Base-by-base conservation (phyloP, 306 rosid species). In the Morella rubra region DNA sequence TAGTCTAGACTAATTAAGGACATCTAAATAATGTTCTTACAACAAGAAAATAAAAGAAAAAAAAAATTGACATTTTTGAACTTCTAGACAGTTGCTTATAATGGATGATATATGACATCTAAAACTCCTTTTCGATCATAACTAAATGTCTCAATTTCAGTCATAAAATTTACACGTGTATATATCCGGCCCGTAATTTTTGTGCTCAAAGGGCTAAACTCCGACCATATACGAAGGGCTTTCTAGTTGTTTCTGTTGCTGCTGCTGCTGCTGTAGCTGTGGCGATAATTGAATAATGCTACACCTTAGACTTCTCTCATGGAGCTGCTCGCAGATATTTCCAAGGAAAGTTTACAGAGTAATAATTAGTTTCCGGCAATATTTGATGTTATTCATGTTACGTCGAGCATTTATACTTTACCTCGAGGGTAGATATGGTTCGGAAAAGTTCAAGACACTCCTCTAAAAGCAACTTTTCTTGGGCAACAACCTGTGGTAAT, bases 391-490 rank as follows among this genome's bases (percentile, higher is more conserved):
- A 2, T 42, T 9, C 8, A 24, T 12, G 13, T 41, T 46, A 59
- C 41, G 12, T 44, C 11, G 12, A 44, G 40, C 40, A 51, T 72
- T 15, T 58, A 49, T 42, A 42, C 24, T 13, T 84, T 81, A 93
- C 97, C 97, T 91, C 93, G 13, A 83, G 70, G 58, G 78, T 61
- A 14, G 88, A 87, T 73, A 86, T 76, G 79, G 62, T 56, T 5
- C 81, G 82, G 20, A 81, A 74, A 73, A 85, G 90, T 72, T 87
- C 91, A 68, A 80, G 49, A 74, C 86, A 86, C 83, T 90, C 96
- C 70, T 91, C 86, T 22, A 87, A 68, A 72, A 89, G 86, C 78
- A 89, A 82, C 71, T 74, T 93, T 75, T 91, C 97, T 79, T 83
- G 92, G 15, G 85, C 86, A 27, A 90, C 91, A 22, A 86, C 87